Base-by-base conservation (phyloP, 306 rosid genomes). In the Medicago truncatula region DNA sequence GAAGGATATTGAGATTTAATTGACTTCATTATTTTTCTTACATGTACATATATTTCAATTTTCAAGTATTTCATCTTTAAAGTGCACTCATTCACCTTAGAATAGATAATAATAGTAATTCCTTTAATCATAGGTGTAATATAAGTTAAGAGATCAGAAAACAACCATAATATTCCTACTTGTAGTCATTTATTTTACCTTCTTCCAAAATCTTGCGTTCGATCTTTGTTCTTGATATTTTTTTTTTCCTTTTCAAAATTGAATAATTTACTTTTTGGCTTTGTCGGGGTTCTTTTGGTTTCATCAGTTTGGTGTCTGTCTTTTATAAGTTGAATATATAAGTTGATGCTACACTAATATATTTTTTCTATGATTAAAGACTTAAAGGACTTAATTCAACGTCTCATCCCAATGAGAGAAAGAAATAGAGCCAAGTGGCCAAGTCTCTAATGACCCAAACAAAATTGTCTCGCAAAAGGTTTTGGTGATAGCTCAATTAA, bases 221-320 rank as follows among this genome's bases (percentile, higher is more conserved):
- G 46, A 73, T 78, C 60, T 73, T 77, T 61, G 31, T 60, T 49
- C 39, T 50, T 59, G 4, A 25, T 8, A 25, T 8, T n/a, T 34
- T 77, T 28, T 28, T 28, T 28, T 3, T 3, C 3, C 31, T 28
- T 28, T 28, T 73, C 40, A 0, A 50, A 18, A 68, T 73, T 73
- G 38, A 67, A 77, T 82, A 73, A 14, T 65, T 59, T 43, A 31
- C 75, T 47, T 73, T 63, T 56, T 60, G 64, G 54, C 71, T 66
- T 79, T 53, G 50, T 71, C 6, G 7, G 57, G 65, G 25, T 80
- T 74, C 39, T 47, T 46, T 56, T 58, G 46, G 9, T 13, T 44
- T 39, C 18, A 52, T 1, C 23, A 18, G 1, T 34, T 34, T 34
- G 7, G 38, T 34, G 38, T 34, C 5, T 34, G 38, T 34, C 38